A percentile compares a stretch with the other conserved stretches of the same genome.
Conservation (phyloP, 495 filamentous ascomycete species). For the Penicillium alfredii region DNA sequence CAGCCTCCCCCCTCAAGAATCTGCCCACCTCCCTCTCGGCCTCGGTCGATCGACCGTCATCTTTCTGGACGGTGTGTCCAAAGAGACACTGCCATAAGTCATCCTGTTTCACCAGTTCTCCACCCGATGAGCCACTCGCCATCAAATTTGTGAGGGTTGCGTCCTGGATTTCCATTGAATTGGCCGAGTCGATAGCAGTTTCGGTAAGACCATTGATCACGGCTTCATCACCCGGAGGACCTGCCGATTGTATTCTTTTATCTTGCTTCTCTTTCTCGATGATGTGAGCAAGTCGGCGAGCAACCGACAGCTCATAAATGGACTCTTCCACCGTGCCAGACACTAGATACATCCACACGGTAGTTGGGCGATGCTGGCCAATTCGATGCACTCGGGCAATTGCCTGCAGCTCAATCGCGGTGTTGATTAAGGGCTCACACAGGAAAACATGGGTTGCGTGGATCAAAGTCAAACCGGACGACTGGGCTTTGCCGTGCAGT, state of each 20-base stretch:
- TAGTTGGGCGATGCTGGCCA: slow-evolving; percentile 79
- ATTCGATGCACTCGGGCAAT: slow-evolving; percentile 93
- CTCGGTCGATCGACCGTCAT: slow-evolving; percentile 13
- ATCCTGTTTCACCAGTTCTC: slow-evolving; percentile 70
- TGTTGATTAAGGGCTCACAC: slow-evolving; percentile 88
- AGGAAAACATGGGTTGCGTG: slow-evolving; percentile 93
- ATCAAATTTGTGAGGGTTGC: slow-evolving; percentile 61
- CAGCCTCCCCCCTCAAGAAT: slow-evolving; percentile 44
- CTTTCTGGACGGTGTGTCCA: slow-evolving; percentile 37
- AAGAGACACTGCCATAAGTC: slow-evolving; percentile 92
- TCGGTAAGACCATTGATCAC: slow-evolving; percentile 39
- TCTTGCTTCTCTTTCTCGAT: slow-evolving; percentile 36
- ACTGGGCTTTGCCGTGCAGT: slow-evolving; percentile 80
- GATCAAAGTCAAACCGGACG: slow-evolving; percentile 81
- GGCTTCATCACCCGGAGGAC: slow-evolving; percentile 22
- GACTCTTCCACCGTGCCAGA: slow-evolving; percentile 83
- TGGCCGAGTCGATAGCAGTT: slow-evolving; percentile 67
- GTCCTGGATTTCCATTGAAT: slow-evolving; percentile 73
- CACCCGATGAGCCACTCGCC: slow-evolving; percentile 60
- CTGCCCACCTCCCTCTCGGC: slow-evolving; percentile 38
- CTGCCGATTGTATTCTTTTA: slow-evolving; percentile 12
- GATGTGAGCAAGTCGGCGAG: slow-evolving; percentile 71
- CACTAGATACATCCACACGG: slow-evolving; percentile 91
- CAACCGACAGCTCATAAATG: slow-evolving; percentile 79
- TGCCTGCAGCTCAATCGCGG: slow-evolving; percentile 87